These are phyloP conservation scores for Cladobotryum protrusum DNA, from an alignment of 2,329 filamentous ascomycete species.

Conservation along the genomic window DNA sequence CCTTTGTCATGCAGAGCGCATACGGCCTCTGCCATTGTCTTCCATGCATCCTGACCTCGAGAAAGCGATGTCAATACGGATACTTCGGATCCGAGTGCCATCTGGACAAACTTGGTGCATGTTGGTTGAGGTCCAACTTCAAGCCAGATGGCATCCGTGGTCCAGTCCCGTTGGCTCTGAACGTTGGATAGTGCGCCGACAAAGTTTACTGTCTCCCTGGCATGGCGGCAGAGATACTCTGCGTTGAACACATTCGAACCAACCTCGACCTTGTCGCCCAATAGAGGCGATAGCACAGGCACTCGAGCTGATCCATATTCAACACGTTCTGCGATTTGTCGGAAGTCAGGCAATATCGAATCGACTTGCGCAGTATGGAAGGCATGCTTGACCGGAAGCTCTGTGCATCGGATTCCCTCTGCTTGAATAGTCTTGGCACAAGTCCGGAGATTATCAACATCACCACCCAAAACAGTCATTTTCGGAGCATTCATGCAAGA, in stretches of 20 bases:
- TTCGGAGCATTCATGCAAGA: conserved; percentile 59
- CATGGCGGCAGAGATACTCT: conserved; percentile 3
- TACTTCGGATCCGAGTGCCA: background rate
- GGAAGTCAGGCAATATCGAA: conserved; percentile 42
- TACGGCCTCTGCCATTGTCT: background rate
- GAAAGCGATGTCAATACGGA: conserved; percentile 44
- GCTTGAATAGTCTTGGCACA: conserved; percentile 1
- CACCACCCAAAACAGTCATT: conserved; percentile 45
- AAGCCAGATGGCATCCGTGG: background rate
- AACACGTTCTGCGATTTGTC: conserved; percentile 16
- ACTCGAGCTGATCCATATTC: conserved; percentile 1
- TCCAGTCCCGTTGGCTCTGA: background rate
- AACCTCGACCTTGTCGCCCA: conserved; percentile 40
- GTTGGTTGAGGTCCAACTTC: background rate
- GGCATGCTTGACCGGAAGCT: conserved; percentile 30
- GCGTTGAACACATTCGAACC: conserved; percentile 18
- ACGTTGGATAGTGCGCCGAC: background rate
- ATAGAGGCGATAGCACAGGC: conserved; percentile 34
- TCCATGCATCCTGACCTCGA: conserved; percentile 38
- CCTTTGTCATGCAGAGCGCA: conserved; percentile 36
- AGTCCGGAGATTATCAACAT: conserved; percentile 7
- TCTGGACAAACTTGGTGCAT: background rate
- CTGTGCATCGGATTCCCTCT: conserved; percentile 24
- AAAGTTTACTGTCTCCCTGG: background rate
- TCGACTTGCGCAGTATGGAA: conserved; percentile 34